Conservation (phyloP, 2,329 filamentous ascomycete species). For the Diaporthe aspalathi region DNA sequence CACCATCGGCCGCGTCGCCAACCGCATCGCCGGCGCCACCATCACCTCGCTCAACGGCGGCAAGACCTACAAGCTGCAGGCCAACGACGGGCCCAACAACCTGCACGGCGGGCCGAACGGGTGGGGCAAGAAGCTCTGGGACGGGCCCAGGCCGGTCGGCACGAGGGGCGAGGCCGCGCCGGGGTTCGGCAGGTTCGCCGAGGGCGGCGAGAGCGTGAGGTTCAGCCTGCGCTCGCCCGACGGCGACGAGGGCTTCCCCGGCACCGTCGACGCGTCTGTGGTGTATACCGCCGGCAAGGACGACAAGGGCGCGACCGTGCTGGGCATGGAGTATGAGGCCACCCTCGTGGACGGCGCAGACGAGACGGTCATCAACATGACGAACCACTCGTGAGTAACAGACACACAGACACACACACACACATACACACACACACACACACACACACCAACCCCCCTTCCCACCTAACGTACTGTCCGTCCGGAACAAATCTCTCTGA, state of each 20-base stretch:
- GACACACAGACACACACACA: no score
- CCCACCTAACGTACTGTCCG: no score
- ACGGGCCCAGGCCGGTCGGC: slow-evolving; percentile 75
- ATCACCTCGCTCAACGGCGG: slow-evolving; percentile 78
- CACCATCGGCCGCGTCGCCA: slow-evolving; percentile 88
- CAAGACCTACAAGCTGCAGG: slow-evolving; percentile 74
- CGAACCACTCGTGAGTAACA: slow-evolving; percentile 84
- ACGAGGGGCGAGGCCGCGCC: slow-evolving; percentile 50
- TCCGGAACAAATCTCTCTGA: no score
- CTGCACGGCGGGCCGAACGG: slow-evolving; percentile 79
- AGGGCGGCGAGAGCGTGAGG: slow-evolving; percentile 74
- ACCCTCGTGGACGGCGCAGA: slow-evolving; percentile 81
- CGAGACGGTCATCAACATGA: slow-evolving; percentile 94
- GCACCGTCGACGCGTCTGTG: slow-evolving; percentile 80
- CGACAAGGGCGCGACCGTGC: slow-evolving; percentile 68
- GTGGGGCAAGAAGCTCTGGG: slow-evolving; percentile 85
- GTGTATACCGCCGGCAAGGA: slow-evolving; percentile 81
- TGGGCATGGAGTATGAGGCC: slow-evolving; percentile 91
- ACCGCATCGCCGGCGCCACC: slow-evolving; percentile 79
- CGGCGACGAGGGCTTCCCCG: slow-evolving; percentile 91
- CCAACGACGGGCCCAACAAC: slow-evolving; percentile 83
- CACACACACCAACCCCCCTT: not conserved
- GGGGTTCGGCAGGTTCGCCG: slow-evolving; percentile 47
- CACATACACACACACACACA: no score
- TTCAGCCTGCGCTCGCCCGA: slow-evolving; percentile 78